Evolutionary conservation across 2,329 filamentous ascomycete species (phyloP).

Genomic region (Hymenoscyphus infarciens): DNA sequence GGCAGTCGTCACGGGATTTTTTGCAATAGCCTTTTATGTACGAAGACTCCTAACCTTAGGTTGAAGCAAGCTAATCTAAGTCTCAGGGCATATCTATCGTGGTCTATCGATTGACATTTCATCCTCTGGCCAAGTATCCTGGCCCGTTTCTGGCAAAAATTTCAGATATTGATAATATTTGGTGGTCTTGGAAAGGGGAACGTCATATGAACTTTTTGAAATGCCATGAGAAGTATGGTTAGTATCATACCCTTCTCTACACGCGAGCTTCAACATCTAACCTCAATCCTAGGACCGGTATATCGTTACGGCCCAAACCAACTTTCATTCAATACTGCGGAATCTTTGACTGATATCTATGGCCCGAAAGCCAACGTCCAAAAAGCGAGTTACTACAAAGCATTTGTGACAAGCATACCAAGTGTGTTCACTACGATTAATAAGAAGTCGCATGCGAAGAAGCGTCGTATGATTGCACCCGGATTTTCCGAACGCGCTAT

Average conservation of each 20-base stretch:
- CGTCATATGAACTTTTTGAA: slow-evolving; percentile 64
- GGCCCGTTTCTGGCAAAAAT: slow-evolving; percentile 63
- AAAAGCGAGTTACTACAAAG: slow-evolving; percentile 12
- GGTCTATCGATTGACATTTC: slow-evolving; percentile 19
- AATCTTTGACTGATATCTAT: slow-evolving; percentile 11
- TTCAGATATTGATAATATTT: slow-evolving; percentile 65
- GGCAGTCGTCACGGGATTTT: neutral
- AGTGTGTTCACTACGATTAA: slow-evolving; percentile 65
- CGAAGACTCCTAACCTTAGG: neutral
- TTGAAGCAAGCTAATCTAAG: neutral
- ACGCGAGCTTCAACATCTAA: neutral
- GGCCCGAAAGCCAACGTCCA: slow-evolving; percentile 7
- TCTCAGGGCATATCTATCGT: neutral
- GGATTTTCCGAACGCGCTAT: slow-evolving; percentile 47
- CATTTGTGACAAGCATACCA: slow-evolving; percentile 47
- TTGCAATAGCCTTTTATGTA: neutral
- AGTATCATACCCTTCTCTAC: neutral
- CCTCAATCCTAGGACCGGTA: neutral
- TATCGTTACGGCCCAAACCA: slow-evolving; percentile 7
- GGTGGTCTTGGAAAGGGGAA: slow-evolving; percentile 55
- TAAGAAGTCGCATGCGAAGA: slow-evolving; percentile 63
- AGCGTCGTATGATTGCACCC: slow-evolving; percentile 57
- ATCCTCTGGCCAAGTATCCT: slow-evolving; percentile 51
- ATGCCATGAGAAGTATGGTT: slow-evolving; percentile 48
- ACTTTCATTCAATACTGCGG: slow-evolving; percentile 10